Base-by-base conservation (phyloP, 2,329 filamentous ascomycete species). In the Chaetomiaceae sp. region DNA sequence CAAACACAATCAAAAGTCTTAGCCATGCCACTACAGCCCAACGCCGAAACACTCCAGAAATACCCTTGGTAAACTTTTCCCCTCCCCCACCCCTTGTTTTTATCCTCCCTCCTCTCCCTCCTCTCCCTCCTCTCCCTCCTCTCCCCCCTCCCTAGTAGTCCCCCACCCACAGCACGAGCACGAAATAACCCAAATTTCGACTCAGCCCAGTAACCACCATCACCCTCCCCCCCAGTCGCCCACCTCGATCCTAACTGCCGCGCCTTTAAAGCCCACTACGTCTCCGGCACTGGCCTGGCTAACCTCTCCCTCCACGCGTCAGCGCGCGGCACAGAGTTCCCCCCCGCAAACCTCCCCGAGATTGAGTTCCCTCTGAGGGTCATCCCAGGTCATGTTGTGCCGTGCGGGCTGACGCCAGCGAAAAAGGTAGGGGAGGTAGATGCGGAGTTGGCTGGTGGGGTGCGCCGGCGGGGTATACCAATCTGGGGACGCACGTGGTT, bases 1-100 rank as follows among this genome's bases (percentile, higher is more conserved):
- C 48, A 14, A 51, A 51, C 25, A 51, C 48, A 4, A 44, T 51
- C 48, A 51, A 51, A n/a, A n/a, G 48, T 44, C 41, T 51, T 51
- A 36, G 48, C 48, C 32, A 37, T 51, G 23, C 48, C 48, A 1
- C 4, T 38, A n/a, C 48, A 51, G 7, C 48, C 48, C 30, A 51
- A 38, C 23, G 40, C n/a, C 16, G 48, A 44, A 16, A 25, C 41
- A 2, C 33, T 51, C 9, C 45, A 41, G 48, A 51, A 51, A 18
- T 51, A 51, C 7, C 48, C 48, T 5, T 45, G 40, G 48, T 51
- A 11, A 8, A 14, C 14, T 23, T 5, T 1, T n/a, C 11, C 32
- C 20, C 10, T 5, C 20, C 37, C 10, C 8, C 21, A n/a, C n/a
- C n/a, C n/a, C n/a, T n/a, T n/a, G n/a, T n/a, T n/a, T n/a, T n/a